Evolutionary conservation across 352 stramenopile species (phyloP), one percentile per base, ranked within the genome.

Genomic region (Albugo candida): DNA sequence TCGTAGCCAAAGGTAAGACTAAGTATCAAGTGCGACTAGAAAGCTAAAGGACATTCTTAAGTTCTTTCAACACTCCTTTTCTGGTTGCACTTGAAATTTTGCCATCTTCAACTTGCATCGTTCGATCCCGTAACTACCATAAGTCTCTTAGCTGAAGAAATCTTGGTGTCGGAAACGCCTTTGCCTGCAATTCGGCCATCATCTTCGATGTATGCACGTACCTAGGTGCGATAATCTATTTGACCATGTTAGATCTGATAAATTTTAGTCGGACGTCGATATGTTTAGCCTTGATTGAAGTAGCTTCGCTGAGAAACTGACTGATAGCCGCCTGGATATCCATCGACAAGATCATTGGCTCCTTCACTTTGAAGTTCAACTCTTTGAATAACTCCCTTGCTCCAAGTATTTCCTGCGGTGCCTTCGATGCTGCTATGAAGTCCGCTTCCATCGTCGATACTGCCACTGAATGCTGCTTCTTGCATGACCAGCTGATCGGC

Each of bases 401-500:
- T 0, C 51, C 42, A 10, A 58, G n/a, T n/a, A 46, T 19, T n/a
- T 58, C 42, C 40, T 31, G 10, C 2, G 39, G 38, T 4, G 21
- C 52, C 16, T 47, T 27, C 1, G 52, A 47, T 3, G 47, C 52
- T 1, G 52, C 24, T 5, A 59, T 47, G 13, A 53, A 59, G 17
- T 63, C 47, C 0, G 56, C 43, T 41, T 63, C 58, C 36, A 56
- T 61, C 0, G 58, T 64, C 1, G 39, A 62, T 1, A 56, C 19
- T 11, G 49, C 24, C 0, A 56, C 56, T 3, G 21, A 24, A 0
- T 38, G 36, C 20, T 58, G 59, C 36, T 60, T 53, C 35, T 56
- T 56, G 47, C 46, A 56, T 1, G 47, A 34, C 36, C 44, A 51
- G 31, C 19, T 31, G 4, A 52, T 36, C 8, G 40, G 12, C 31